Evolutionary conservation across 2,329 filamentous ascomycete species (phyloP).

Genomic region (Alternaria ethzedia): DNA sequence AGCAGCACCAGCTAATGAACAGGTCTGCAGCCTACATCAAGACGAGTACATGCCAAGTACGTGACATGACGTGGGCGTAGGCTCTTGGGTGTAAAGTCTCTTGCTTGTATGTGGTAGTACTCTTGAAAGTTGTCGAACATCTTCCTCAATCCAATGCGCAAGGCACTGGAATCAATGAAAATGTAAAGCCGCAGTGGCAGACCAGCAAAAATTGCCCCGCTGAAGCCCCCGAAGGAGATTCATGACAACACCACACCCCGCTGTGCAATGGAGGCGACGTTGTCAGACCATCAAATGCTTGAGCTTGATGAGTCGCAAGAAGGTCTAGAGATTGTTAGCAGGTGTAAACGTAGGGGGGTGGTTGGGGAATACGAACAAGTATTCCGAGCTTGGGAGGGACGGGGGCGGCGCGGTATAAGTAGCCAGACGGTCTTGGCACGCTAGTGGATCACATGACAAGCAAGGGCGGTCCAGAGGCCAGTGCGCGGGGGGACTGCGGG

Average conservation of each 20-base stretch:
- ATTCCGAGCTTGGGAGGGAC: neutral
- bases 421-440: neutral
- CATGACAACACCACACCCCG: slow-evolving; percentile 37
- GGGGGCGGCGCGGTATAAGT: neutral
- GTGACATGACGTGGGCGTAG: neutral
- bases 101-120: rapidly evolving
- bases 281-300: slow-evolving; percentile 33
- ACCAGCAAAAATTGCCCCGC: slow-evolving; percentile 40
- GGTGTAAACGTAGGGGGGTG: neutral
- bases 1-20: neutral
- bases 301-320: slow-evolving; percentile 26
- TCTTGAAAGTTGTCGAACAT: neutral
- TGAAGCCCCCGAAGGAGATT: slow-evolving; percentile 44
- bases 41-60: neutral
- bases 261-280: slow-evolving; percentile 46
- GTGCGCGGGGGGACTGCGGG: neutral
- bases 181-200: slow-evolving; percentile 18
- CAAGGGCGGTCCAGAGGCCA: neutral
- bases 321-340: neutral
- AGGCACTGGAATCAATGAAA: slow-evolving; percentile 48
- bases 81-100: rapidly evolving
- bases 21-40: neutral
- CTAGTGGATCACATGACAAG: neutral
- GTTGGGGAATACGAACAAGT: neutral
- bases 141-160: slow-evolving; percentile 48